These are phyloP conservation scores for Glycine soja DNA, from an alignment of 306 rosid genomes.

Conservation along the genomic window DNA sequence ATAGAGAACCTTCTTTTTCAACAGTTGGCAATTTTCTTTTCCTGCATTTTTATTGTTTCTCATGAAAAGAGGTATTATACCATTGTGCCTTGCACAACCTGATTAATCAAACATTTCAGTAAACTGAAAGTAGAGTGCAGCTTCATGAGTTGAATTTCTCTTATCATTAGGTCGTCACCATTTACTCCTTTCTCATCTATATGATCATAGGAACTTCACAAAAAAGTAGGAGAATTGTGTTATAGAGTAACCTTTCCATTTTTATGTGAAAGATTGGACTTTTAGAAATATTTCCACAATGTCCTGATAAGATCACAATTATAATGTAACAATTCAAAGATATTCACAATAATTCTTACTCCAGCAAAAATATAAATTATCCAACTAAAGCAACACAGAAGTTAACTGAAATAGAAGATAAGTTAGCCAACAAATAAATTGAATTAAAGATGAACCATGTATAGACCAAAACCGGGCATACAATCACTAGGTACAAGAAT, in stretches of 20 bases:
- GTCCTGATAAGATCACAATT: neutral
- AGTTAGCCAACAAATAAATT: neutral
- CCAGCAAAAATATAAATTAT: neutral
- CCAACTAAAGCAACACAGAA: neutral
- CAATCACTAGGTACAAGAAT: neutral
- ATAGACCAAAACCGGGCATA: neutral
- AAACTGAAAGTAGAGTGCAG: neutral
- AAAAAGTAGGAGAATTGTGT: neutral
- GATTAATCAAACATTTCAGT: constrained; percentile 6
- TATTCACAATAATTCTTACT: neutral
- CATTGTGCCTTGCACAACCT: neutral
- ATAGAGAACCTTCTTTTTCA: constrained; percentile 12
- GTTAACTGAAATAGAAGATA: constrained; percentile 1
- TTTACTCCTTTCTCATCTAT: neutral
- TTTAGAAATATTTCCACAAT: neutral
- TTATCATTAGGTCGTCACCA: neutral
- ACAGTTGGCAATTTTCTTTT: neutral
- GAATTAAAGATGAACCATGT: neutral
- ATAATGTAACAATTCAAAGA: constrained; percentile 9
- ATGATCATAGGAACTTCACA: constrained; percentile 1
- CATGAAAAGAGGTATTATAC: constrained; percentile 3
- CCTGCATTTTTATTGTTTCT: neutral
- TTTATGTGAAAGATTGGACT: neutral
- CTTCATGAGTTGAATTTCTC: constrained; percentile 23
- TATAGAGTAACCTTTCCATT: constrained; percentile 1